phyloP scores from a whole-genome alignment of 768 basidiomycete species.

The Tricholomella constricta region DNA sequence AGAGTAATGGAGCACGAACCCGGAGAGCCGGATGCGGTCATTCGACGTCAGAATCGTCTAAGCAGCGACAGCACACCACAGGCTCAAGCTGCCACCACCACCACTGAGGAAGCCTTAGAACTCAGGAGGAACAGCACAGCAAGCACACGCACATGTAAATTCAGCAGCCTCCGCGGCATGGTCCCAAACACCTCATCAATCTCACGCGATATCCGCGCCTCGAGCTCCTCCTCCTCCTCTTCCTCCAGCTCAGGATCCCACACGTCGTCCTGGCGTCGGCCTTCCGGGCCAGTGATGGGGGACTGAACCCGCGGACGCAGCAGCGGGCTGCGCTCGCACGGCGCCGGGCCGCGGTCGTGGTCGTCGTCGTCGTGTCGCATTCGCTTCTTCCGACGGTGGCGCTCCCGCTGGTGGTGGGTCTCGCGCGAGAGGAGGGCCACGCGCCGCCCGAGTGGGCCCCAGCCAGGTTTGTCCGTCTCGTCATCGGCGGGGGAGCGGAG shows the following conservation, averaged over 20 bases:
- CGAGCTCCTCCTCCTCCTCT: not conserved
- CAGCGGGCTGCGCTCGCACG: constrained; percentile 43
- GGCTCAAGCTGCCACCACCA: constrained; percentile 82
- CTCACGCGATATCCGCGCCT: constrained; percentile 43
- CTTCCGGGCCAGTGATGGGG: constrained; percentile 6
- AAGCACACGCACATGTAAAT: constrained; percentile 71
- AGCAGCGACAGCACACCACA: constrained; percentile 62
- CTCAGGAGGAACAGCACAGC: not conserved
- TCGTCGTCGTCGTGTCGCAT: not conserved
- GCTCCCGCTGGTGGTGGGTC: constrained; percentile 17
- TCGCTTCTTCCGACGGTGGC: constrained; percentile 11
- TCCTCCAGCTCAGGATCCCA: constrained; percentile 32
- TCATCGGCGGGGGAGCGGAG: constrained; percentile 59
- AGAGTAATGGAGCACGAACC: not conserved
- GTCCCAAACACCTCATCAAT: constrained; percentile 60
- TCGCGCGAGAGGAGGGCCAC: constrained; percentile 41
- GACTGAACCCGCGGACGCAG: constrained; percentile 18
- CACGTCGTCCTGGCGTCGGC: constrained; percentile 6
- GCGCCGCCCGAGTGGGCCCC: constrained; percentile 64
- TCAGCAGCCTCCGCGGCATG: constrained; percentile 72
- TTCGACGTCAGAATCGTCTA: constrained; percentile 55
- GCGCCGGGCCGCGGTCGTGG: constrained; percentile 7
- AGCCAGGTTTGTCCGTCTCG: constrained; percentile 47
- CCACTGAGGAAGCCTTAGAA: constrained; percentile 64
- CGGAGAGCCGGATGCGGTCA: constrained; percentile 15